phyloP scores from a whole-genome alignment of 495 filamentous ascomycete species.

The Baudoinia panamericana region DNA sequence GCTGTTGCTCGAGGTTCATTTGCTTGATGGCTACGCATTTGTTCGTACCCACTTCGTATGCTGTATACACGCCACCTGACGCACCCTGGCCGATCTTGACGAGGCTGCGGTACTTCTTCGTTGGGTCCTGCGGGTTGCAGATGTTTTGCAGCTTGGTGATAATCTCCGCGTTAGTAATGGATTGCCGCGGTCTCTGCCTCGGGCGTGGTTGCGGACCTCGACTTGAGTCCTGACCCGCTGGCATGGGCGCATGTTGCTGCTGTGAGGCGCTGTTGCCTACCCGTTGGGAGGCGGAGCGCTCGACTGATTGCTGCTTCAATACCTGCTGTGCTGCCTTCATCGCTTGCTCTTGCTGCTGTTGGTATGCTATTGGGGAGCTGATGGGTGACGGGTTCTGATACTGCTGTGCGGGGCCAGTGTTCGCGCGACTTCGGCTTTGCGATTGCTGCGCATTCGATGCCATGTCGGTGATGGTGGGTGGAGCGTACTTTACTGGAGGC shows the following conservation, averaged over 20 bases:
- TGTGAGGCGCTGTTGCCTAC: conserved; percentile 31
- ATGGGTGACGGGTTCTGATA: conserved; percentile 8
- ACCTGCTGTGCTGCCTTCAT: conserved; percentile 63
- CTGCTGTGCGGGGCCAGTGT: conserved; percentile 24
- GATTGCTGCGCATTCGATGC: conserved; percentile 34
- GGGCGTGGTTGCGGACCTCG: conserved; percentile 51
- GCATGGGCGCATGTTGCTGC: conserved; percentile 42
- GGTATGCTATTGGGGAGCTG: conserved; percentile 37
- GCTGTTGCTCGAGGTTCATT: conserved; percentile 97
- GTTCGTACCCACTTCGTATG: conserved; percentile 70
- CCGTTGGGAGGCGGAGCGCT: conserved; percentile 55
- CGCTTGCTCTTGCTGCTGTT: conserved; percentile 73
- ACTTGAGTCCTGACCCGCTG: conserved; percentile 31
- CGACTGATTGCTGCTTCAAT: conserved; percentile 40
- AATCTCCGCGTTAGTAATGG: conserved; percentile 58
- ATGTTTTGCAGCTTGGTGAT: conserved; percentile 71
- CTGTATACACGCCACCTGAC: conserved; percentile 89
- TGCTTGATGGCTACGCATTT: conserved; percentile 95
- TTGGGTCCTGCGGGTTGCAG: conserved; percentile 78
- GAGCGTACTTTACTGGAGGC: conserved; percentile 24
- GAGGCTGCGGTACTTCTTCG: conserved; percentile 70
- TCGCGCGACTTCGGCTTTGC: conserved; percentile 31
- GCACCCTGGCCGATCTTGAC: conserved; percentile 97
- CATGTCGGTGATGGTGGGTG: conserved; percentile 31
- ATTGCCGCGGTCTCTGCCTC: conserved; percentile 63